Base-by-base conservation (phyloP, 148 eudicot genomes). In the Tetragonia tetragonoides region DNA sequence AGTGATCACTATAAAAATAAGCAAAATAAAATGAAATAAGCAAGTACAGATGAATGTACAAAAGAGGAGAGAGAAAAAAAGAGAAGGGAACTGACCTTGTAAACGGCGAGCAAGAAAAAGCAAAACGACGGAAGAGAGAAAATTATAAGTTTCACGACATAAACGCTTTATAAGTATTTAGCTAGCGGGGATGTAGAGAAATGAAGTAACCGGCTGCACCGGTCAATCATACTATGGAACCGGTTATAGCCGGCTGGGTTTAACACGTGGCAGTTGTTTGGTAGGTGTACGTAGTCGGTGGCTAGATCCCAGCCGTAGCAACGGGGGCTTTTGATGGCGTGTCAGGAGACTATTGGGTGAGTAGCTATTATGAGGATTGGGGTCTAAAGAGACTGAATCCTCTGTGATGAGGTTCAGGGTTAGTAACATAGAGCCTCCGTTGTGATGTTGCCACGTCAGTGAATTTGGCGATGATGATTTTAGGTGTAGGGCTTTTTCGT, bases 141-240 rank as follows among this genome's bases (percentile, higher is more conserved):
- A 60, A 60, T 60, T 10, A 60, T 0, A 60, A 20, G 64, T n/a
- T 60, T 7, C 28, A 57, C 3, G 21, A 57, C 62, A 57, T 3
- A 2, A 17, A 10, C 16, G 6, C 10, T 7, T 67, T 74, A 69
- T 84, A 28, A 28, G 34, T 28, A 83, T 88, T 83, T 83, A 85
- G 75, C 78, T 77, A 83, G 84, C 87, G 76, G 80, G 76, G 83
- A 79, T 82, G 57, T 40, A 78, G 42, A 46, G 77, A 66, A 71
- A 17, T 7, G 38, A n/a, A 64, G 73, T 81, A 51, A 88, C 92
- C 80, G 90, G 87, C 67, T 81, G 70, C 20, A 78, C 85, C 87
- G 83, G 97, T 90, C 8, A 53, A 61, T 37, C n/a, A 17, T 53
- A 64, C 38, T 59, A 37, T 6, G 10, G 1, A 18, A 88, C 91